Conservation (phyloP, 2,329 filamentous ascomycete genomes). For the Dryadomyces sulphureus region DNA sequence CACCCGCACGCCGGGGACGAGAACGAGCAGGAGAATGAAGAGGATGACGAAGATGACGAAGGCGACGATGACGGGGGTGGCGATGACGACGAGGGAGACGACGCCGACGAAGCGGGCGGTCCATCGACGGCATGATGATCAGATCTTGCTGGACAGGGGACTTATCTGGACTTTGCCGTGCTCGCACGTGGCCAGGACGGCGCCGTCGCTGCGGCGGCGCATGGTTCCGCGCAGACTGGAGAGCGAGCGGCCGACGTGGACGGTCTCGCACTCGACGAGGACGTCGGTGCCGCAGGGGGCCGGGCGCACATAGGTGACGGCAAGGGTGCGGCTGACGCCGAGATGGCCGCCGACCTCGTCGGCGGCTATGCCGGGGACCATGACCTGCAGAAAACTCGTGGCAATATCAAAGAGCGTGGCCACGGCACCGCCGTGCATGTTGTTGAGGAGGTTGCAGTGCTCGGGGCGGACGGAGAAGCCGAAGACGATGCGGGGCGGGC, state of each 20-base stretch:
- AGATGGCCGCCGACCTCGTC: constrained; percentile 37
- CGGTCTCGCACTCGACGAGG: constrained; percentile 39
- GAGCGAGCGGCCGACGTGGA: constrained; percentile 41
- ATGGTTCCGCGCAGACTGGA: constrained; percentile 39
- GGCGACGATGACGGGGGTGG: neutral
- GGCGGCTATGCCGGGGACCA: constrained; percentile 37
- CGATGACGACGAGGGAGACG: neutral
- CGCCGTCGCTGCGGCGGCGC: constrained; percentile 34
- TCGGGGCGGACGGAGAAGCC: constrained; percentile 30
- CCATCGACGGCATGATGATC: neutral
- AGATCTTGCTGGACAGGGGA: neutral
- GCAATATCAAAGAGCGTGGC: constrained; percentile 54
- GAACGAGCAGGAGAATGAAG: neutral
- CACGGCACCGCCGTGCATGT: constrained; percentile 47
- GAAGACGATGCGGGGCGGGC: constrained; percentile 16
- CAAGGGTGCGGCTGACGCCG: constrained; percentile 52
- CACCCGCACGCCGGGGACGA: neutral
- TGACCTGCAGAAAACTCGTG: constrained; percentile 42
- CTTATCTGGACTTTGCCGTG: constrained; percentile 45
- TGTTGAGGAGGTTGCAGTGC: constrained; percentile 38
- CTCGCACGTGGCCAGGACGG: constrained; percentile 41
- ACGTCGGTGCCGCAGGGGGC: constrained; percentile 35
- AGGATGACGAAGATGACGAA: neutral
- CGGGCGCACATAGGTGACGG: constrained; percentile 52
- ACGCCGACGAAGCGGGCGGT: neutral